Evolutionary conservation across 257 asterid species (phyloP).

Genomic region (Knoxia roxburghii): DNA sequence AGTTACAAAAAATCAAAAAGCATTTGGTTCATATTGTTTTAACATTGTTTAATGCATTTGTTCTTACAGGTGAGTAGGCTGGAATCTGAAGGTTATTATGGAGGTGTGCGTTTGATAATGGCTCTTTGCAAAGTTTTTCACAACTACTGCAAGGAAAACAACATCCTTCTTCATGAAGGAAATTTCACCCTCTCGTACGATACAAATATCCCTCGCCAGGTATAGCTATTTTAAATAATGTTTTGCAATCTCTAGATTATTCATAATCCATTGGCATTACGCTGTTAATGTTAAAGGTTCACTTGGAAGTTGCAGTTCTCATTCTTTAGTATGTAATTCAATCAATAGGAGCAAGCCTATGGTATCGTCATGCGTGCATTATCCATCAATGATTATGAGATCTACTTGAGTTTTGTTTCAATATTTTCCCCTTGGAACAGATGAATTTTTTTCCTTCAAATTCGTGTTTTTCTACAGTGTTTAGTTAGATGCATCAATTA

Average conservation of each 20-base stretch:
- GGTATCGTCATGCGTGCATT: no score
- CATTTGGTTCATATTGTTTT: no score
- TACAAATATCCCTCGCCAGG: conserved; percentile 96
- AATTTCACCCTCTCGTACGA: conserved; percentile 70
- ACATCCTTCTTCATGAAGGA: conserved; percentile 42
- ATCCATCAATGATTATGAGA: background rate
- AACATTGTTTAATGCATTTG: background rate
- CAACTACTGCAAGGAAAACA: conserved; percentile 54
- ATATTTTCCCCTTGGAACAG: background rate
- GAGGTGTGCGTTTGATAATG: conserved; percentile 89
- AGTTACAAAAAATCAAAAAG: no score
- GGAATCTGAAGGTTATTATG: conserved; percentile 82
- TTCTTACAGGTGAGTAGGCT: conserved; percentile 58
- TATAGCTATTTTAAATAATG: conserved; percentile 17
- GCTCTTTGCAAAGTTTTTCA: conserved; percentile 69
- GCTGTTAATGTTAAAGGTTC: background rate
- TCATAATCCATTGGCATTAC: background rate
- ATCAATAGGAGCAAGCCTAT: no score
- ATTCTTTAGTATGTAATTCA: background rate
- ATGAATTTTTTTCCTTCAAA: background rate
- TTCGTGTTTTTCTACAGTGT: background rate
- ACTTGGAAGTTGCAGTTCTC: background rate
- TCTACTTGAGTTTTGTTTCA: background rate
- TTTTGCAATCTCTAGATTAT: background rate
- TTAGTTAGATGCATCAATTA: background rate